Conservation (phyloP, 2,329 filamentous ascomycete genomes). For the Epichloe brachyelytri region DNA sequence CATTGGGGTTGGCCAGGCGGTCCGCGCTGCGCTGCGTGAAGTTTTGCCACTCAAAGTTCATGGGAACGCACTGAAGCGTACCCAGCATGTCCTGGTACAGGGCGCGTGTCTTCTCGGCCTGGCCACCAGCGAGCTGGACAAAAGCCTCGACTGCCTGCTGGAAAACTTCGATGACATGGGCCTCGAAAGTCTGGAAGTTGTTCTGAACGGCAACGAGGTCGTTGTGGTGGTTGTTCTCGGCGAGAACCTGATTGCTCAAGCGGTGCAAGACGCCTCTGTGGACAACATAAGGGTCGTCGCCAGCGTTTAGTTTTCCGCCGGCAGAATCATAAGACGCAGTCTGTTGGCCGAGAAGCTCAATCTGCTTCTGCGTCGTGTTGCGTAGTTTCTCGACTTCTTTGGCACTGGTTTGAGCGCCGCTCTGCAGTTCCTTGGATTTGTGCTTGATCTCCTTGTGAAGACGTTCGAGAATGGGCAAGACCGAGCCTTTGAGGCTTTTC, state of each 20-base stretch:
- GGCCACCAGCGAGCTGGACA: conserved; percentile 64
- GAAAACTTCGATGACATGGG: conserved; percentile 68
- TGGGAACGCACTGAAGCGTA: conserved; percentile 62
- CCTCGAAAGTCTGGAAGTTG: conserved; percentile 78
- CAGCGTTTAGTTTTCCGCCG: conserved; percentile 55
- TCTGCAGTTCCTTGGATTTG: conserved; percentile 79
- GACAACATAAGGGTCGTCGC: conserved; percentile 80
- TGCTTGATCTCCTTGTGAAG: conserved; percentile 94
- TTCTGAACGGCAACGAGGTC: conserved; percentile 86
- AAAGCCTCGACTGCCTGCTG: conserved; percentile 77
- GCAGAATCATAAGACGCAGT: conserved; percentile 67
- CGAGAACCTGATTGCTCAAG: conserved; percentile 77
- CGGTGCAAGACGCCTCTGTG: conserved; percentile 71
- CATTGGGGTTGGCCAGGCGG: conserved; percentile 64
- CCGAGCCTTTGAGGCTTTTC: conserved; percentile 73
- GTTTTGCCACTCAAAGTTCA: conserved; percentile 83
- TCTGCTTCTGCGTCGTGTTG: conserved; percentile 80
- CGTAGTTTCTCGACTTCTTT: conserved; percentile 90
- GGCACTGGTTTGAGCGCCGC: conserved; percentile 68
- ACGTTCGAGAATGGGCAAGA: conserved; percentile 79
- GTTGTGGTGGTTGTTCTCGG: conserved; percentile 93
- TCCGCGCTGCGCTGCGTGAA: conserved; percentile 62
- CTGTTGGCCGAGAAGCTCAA: conserved; percentile 83
- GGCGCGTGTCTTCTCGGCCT: conserved; percentile 67
- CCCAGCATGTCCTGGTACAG: conserved; percentile 77